Conservation (phyloP, 805 yeast genomes). For the Kluyveromyces siamensis region DNA sequence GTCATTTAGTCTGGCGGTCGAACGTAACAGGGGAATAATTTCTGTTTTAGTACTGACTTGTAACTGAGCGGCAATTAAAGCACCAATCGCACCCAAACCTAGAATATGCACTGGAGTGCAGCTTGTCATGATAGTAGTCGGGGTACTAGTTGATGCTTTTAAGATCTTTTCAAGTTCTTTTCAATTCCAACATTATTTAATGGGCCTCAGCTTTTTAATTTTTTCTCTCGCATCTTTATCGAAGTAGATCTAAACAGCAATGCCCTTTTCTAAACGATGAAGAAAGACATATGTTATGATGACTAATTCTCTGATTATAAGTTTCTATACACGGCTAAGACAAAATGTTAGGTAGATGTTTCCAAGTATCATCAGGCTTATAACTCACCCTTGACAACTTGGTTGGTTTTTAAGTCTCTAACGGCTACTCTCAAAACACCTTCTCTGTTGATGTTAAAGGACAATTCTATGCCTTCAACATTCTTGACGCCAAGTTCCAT, state of each 20-base stretch:
- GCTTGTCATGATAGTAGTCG: slow-evolving; percentile 10
- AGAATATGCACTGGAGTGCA: slow-evolving; percentile 21
- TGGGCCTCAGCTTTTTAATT: not conserved
- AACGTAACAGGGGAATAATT: slow-evolving; percentile 26
- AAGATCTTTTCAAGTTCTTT: not conserved
- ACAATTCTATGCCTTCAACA: slow-evolving; percentile 56
- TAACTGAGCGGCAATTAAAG: slow-evolving; percentile 22
- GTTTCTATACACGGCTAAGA: not conserved
- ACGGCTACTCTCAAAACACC: slow-evolving; percentile 52
- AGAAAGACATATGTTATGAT: too few species aligned
- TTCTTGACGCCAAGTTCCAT: slow-evolving; percentile 73
- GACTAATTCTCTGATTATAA: not conserved
- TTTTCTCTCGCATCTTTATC: not conserved
- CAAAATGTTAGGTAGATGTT: not conserved
- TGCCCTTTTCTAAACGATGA: too few species aligned
- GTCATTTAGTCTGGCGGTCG: slow-evolving; percentile 14
- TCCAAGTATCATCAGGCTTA: slow-evolving; percentile 3
- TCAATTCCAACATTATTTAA: too few species aligned
- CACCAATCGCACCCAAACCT: slow-evolving; percentile 31
- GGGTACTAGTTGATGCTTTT: not conserved
- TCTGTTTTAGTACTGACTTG: slow-evolving; percentile 14
- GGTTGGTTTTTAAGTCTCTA: slow-evolving; percentile 54
- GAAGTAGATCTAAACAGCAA: too few species aligned
- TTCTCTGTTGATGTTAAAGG: slow-evolving; percentile 47
- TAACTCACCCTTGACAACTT: slow-evolving; percentile 47